Evolutionary conservation across 2,329 filamentous ascomycete species (phyloP).

Genomic region (Zymoseptoria ardabiliae): DNA sequence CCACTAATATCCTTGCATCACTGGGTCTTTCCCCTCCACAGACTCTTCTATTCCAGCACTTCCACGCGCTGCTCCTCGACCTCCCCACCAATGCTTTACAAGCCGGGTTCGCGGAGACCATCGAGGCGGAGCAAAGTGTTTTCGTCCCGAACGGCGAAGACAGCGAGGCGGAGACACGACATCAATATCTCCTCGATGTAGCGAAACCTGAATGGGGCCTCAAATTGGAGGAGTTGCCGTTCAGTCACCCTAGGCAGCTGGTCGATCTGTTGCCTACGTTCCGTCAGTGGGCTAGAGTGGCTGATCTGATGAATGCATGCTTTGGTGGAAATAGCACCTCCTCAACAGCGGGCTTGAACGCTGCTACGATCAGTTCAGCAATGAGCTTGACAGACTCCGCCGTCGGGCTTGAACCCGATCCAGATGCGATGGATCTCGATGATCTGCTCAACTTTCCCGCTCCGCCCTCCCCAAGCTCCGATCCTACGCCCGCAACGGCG

Average conservation of each 20-base stretch:
- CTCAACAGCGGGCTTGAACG: neutral
- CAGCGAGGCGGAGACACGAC: conserved; percentile 20
- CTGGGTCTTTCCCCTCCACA: conserved; percentile 51
- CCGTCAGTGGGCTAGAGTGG: conserved; percentile 67
- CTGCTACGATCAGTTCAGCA: neutral
- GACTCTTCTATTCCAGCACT: conserved; percentile 12
- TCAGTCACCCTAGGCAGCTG: conserved; percentile 71
- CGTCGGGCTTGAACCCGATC: neutral
- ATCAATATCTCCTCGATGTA: conserved; percentile 58
- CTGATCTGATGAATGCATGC: conserved; percentile 49
- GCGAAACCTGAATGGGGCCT: conserved; percentile 67
- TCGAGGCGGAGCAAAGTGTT: conserved; percentile 6
- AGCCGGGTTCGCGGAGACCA: neutral
- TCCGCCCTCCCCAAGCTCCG: neutral
- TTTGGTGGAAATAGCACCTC: conserved; percentile 5
- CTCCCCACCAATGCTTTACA: neutral
- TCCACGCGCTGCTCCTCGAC: conserved; percentile 19
- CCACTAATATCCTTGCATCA: conserved; percentile 54
- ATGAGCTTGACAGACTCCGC: neutral
- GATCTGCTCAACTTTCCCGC: conserved; percentile 2
- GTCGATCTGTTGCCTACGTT: conserved; percentile 65
- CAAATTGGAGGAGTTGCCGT: conserved; percentile 60
- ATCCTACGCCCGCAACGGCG: neutral
- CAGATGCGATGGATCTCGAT: conserved; percentile 1
- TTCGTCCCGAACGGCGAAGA: conserved; percentile 1